A percentile compares a stretch with the other conserved stretches of the same genome.
Conservation (phyloP, 2,329 filamentous ascomycete species). For the Cladosporium sp. region DNA sequence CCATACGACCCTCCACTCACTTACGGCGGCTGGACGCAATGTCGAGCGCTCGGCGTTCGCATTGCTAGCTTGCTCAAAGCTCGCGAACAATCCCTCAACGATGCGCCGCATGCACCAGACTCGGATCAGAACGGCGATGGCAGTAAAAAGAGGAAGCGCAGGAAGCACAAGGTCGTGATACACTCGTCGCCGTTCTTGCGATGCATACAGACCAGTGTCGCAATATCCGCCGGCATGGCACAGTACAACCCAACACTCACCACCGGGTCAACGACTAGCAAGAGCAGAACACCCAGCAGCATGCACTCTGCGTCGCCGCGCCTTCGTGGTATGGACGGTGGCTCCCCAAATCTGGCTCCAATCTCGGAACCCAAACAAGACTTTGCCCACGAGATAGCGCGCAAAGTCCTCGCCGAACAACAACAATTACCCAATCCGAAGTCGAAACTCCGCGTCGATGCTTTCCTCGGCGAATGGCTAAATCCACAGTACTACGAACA, state of each 20-base stretch:
- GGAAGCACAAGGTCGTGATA: constrained; percentile 75
- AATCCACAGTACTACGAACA: constrained; percentile 90
- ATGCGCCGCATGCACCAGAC: neutral
- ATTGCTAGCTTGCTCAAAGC: constrained; percentile 71
- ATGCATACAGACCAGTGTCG: constrained; percentile 89
- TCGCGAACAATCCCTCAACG: constrained; percentile 41
- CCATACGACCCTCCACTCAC: constrained; percentile 95
- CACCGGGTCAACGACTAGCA: constrained; percentile 27
- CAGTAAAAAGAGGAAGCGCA: constrained; percentile 47
- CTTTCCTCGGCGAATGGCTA: constrained; percentile 94
- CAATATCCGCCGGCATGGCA: constrained; percentile 80
- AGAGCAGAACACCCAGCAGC: constrained; percentile 31
- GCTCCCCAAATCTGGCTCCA: constrained; percentile 30
- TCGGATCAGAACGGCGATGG: neutral
- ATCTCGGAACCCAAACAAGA: constrained; percentile 42
- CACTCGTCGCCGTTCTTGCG: constrained; percentile 93
- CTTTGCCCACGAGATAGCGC: constrained; percentile 37
- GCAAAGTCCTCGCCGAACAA: constrained; percentile 37
- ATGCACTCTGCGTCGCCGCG: constrained; percentile 38
- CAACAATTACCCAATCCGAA: constrained; percentile 44
- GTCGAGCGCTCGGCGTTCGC: constrained; percentile 74
- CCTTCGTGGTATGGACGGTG: constrained; percentile 30
- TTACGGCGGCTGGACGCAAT: constrained; percentile 90
- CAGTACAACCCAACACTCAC: constrained; percentile 55
- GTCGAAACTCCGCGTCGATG: constrained; percentile 75